Evolutionary conservation across 1,139 yeast genomes (phyloP), one percentile per base, ranked within the genome.

Genomic region (Tardiomyces depauwii): DNA sequence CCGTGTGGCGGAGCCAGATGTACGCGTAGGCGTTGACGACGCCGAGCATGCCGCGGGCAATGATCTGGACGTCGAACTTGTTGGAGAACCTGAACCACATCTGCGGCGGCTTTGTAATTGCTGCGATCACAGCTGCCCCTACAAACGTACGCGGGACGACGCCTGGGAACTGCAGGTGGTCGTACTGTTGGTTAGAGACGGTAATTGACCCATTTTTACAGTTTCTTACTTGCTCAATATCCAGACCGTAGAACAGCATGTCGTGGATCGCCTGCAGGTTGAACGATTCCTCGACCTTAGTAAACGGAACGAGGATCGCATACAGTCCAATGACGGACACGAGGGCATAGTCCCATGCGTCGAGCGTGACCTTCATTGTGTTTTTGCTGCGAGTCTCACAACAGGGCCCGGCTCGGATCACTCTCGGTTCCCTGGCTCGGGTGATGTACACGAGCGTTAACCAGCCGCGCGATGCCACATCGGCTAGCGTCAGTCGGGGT

Each of bases 211-310:
- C 39, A 40, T 25, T 13, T 33, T 23, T 23, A 51, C 57, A n/a
- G n/a, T n/a, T n/a, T n/a, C n/a, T n/a, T n/a, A n/a, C n/a, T n/a
- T n/a, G 27, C 45, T 46, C 30, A 50, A 57, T 43, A 23, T 62
- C 59, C 0, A 73, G 53, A 0, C 96, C 96, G 58, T 77, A 73
- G 52, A 74, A 73, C 46, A 86, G 55, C 43, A 89, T 72, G 58
- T 91, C 97, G 59, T 88, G 91, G 40, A 86, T 71, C 0, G 97
- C 97, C 58, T 91, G 97, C 42, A 86, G 70, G 56, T 82, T 86
- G 70, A 91, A 91, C 33, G 95, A 85, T 61, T 91, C 98, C 60
- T 91, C 97, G 1, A 91, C 96, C 63, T 91, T 89, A 3, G 96
- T 82, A 62, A 71, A 87, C 0, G 96, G 96, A 0, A 95, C 73